These are phyloP conservation scores for Cicer chorassanicum DNA, from an alignment of 306 rosid genomes.

Conservation along the genomic window DNA sequence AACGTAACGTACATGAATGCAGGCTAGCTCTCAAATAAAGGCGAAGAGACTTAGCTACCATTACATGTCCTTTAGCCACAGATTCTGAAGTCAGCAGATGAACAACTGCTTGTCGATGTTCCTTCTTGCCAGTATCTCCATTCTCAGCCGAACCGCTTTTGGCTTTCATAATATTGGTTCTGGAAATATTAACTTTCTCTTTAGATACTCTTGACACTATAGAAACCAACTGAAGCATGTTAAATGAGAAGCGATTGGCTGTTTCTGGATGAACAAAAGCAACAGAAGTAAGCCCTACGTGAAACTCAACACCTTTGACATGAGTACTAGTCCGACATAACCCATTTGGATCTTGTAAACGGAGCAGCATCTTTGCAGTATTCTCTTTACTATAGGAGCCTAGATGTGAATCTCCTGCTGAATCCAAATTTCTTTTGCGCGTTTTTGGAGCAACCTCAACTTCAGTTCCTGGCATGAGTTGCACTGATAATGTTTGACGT, in stretches of 20 bases:
- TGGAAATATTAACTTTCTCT: slow-evolving; percentile 57
- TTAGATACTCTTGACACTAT: slow-evolving; percentile 63
- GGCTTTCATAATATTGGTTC: slow-evolving; percentile 56
- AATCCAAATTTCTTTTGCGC: slow-evolving; percentile 58
- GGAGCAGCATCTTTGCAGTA: slow-evolving; percentile 69
- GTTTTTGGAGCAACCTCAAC: slow-evolving; percentile 92
- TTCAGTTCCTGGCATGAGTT: slow-evolving; percentile 85
- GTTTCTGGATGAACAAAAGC: slow-evolving; percentile 90
- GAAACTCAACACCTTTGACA: slow-evolving; percentile 63
- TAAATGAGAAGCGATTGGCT: slow-evolving; percentile 62
- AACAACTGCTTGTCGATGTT: slow-evolving; percentile 61
- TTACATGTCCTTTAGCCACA: slow-evolving; percentile 88
- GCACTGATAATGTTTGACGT: slow-evolving; percentile 59
- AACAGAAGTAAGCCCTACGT: slow-evolving; percentile 76
- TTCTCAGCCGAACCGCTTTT: slow-evolving; percentile 57
- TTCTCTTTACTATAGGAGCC: slow-evolving; percentile 48
- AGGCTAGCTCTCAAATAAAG: slow-evolving; percentile 74
- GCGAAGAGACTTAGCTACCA: slow-evolving; percentile 80
- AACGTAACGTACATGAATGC: slow-evolving; percentile 79
- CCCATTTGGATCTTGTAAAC: slow-evolving; percentile 69
- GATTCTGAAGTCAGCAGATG: slow-evolving; percentile 71
- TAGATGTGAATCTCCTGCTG: slow-evolving; percentile 47
- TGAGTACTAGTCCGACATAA: slow-evolving; percentile 56
- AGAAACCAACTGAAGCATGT: slow-evolving; percentile 71
- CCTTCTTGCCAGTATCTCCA: slow-evolving; percentile 59